phyloP scores from a whole-genome alignment of 108 stramenopile species.

The Chaetoceros muelleri region DNA sequence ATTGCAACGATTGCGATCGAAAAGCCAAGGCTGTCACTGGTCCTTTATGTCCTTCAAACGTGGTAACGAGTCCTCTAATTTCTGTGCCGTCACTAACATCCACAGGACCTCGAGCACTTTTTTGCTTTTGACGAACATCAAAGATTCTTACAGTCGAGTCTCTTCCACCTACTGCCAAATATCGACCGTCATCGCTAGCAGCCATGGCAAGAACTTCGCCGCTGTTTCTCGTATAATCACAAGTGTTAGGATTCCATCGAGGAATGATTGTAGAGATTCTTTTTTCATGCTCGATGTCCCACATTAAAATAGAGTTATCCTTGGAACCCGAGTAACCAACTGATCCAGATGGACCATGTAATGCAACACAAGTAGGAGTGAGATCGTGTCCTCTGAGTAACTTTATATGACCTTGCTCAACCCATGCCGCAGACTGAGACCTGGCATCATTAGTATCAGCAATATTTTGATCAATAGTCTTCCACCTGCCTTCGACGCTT shows the following conservation, averaged over 20 bases:
- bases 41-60: conserved; percentile 80
- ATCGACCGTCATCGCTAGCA: conserved; percentile 86
- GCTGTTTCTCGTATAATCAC: conserved; percentile 24
- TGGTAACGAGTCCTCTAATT: conserved; percentile 30
- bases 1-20: conserved; percentile 66
- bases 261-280: conserved; percentile 23
- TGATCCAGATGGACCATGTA: conserved; percentile 43
- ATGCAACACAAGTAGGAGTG: conserved; percentile 80
- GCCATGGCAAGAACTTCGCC: conserved; percentile 89
- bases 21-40: conserved; percentile 75
- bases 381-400: conserved; percentile 68
- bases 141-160: conserved; percentile 79
- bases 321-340: conserved; percentile 83
- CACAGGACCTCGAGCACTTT: conserved; percentile 17
- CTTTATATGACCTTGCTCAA: conserved; percentile 29
- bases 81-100: background rate
- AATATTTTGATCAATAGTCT: conserved; percentile 4
- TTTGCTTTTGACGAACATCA: conserved; percentile 53
- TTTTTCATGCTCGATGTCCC: conserved; percentile 81
- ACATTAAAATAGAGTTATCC: conserved; percentile 87
- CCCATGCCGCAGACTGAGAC: conserved; percentile 39
- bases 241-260: conserved; percentile 16
- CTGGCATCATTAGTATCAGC: conserved; percentile 1
- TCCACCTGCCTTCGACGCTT: conserved; percentile 17
- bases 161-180: conserved; percentile 82